A percentile compares a stretch with the other conserved stretches of the same genome.
Evolutionary conservation across 352 stramenopile genomes (phyloP).

Genomic region (Discostella stelligera): DNA sequence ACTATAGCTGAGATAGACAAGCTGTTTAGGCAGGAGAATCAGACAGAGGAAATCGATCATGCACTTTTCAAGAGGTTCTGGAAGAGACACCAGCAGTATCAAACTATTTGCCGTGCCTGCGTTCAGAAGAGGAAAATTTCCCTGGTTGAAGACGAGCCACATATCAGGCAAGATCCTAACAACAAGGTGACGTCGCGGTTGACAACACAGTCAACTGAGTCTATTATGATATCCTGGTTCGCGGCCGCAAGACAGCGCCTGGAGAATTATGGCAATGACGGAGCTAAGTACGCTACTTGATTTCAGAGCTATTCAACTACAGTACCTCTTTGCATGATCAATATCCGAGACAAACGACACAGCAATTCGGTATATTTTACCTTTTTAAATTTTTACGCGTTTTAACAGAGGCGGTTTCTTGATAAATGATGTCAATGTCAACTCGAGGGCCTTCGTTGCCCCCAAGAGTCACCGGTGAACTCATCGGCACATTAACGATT

Average conservation of each 20-base stretch:
- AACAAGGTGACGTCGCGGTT: constrained; percentile 6
- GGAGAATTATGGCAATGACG: not conserved
- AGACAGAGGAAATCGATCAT: constrained; percentile 88
- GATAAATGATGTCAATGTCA: not conserved
- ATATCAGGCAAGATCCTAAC: constrained; percentile 9
- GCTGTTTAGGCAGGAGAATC: constrained; percentile 87
- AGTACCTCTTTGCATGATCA: too few species aligned
- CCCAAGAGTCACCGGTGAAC: constrained; percentile 24
- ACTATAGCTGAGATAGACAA: constrained; percentile 90
- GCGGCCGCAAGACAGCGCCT: constrained; percentile 10
- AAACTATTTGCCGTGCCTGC: constrained; percentile 93
- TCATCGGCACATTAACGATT: constrained; percentile 39
- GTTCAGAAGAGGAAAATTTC: constrained; percentile 77
- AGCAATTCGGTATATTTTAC: too few species aligned
- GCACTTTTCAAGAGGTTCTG: constrained; percentile 95
- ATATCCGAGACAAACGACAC: too few species aligned
- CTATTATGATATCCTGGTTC: constrained; percentile 40
- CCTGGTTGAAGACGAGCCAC: constrained; percentile 26
- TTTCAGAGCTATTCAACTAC: too few species aligned
- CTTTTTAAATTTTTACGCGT: not conserved
- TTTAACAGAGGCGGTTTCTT: not conserved
- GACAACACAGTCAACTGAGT: constrained; percentile 18
- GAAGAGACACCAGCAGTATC: constrained; percentile 89
- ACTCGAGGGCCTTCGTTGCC: constrained; percentile 27
- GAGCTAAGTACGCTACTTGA: not conserved